Evolutionary conservation across 1,284 basidiomycete genomes (phyloP).

Genomic region (Irpex sp.): DNA sequence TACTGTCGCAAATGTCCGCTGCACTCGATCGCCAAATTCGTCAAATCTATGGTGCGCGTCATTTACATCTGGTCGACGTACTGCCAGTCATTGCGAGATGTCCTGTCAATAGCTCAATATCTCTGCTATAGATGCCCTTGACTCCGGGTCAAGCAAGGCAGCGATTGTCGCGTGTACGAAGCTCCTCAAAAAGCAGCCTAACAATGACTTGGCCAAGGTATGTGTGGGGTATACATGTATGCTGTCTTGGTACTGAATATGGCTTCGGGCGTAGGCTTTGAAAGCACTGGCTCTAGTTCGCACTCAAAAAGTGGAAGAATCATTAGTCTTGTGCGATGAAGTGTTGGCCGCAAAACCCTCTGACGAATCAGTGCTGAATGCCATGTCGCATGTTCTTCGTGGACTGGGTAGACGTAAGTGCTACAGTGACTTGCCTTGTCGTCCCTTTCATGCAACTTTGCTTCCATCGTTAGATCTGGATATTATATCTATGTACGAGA

Average conservation of each 20-base stretch:
- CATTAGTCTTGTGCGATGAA: slow-evolving; percentile 74
- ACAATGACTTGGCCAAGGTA: slow-evolving; percentile 63
- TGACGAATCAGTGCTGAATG: slow-evolving; percentile 67
- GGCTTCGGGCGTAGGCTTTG: slow-evolving; percentile 50
- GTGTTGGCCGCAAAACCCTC: slow-evolving; percentile 67
- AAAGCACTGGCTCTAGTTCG: slow-evolving; percentile 83
- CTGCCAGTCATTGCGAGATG: not conserved
- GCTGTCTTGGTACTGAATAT: not conserved
- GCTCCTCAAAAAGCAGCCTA: slow-evolving; percentile 76
- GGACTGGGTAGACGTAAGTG: slow-evolving; percentile 71
- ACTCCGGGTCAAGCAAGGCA: slow-evolving; percentile 81
- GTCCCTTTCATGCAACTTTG: not conserved
- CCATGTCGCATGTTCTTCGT: slow-evolving; percentile 78
- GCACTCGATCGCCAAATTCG: slow-evolving; percentile 76
- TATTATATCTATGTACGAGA: slow-evolving; percentile 76
- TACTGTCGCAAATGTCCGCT: slow-evolving; percentile 34
- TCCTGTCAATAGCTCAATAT: not conserved
- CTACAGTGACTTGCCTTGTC: not conserved
- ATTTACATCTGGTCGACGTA: not conserved
- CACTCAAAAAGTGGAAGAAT: slow-evolving; percentile 79
- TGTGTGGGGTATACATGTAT: not conserved
- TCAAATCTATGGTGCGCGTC: slow-evolving; percentile 67
- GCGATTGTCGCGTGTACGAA: slow-evolving; percentile 83
- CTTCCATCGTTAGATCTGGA: slow-evolving; percentile 54
- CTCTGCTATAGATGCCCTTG: slow-evolving; percentile 64